phyloP scores from a whole-genome alignment of 2,329 filamentous ascomycete species.

The Epichloe brachyelytri region DNA sequence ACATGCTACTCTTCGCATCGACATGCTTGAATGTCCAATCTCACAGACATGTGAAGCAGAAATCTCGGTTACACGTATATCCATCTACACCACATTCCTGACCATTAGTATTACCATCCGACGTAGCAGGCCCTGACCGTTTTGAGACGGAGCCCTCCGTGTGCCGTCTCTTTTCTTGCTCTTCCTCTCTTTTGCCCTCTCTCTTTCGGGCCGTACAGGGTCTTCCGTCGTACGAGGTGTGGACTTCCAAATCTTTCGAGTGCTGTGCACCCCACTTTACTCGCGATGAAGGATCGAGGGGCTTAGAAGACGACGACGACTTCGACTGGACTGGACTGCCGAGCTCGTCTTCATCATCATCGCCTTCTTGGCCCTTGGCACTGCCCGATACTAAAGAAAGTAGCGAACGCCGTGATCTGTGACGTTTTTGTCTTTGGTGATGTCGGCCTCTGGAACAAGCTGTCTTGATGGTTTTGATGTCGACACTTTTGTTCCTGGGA shows the following conservation, averaged over 20 bases:
- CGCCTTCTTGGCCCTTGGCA: neutral
- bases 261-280: conserved; percentile 8
- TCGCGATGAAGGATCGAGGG: conserved; percentile 5
- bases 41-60: conserved; percentile 44
- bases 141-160: conserved; percentile 7
- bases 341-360: conserved; percentile 5
- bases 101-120: conserved; percentile 26
- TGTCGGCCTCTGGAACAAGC: neutral
- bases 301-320: conserved; percentile 10
- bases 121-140: conserved; percentile 30
- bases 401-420: conserved; percentile 2
- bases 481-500: neutral
- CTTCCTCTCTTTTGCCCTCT: conserved; percentile 5
- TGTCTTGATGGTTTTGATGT: neutral
- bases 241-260: conserved; percentile 17
- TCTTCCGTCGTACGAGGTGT: conserved; percentile 17
- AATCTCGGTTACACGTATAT: conserved; percentile 42
- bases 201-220: conserved; percentile 15
- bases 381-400: conserved; percentile 1
- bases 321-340: neutral
- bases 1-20: no score
- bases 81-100: conserved; percentile 41
- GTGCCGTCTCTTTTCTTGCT: conserved; percentile 4
- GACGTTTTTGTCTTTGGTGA: neutral
- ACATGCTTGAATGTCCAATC: neutral